These are phyloP conservation scores for Phytopythium delawarense DNA, from an alignment of 352 stramenopile genomes.

Conservation along the genomic window DNA sequence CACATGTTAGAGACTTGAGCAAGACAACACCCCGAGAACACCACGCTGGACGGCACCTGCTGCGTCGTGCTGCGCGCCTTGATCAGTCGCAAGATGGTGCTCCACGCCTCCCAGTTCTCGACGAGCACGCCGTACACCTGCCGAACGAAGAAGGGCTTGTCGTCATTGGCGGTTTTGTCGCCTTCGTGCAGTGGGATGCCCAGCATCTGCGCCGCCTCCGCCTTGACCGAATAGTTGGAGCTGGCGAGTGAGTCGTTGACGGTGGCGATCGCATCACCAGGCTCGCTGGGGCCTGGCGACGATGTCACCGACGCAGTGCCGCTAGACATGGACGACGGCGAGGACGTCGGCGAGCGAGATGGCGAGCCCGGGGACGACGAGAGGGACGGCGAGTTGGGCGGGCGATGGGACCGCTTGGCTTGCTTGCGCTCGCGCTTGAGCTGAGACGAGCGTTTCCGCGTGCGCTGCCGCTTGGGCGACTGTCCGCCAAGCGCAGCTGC, in stretches of 20 bases:
- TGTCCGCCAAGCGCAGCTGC: slow-evolving; percentile 68
- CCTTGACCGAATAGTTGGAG: slow-evolving; percentile 78
- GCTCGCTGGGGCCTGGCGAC: slow-evolving; percentile 58
- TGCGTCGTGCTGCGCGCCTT: slow-evolving; percentile 64
- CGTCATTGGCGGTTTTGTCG: slow-evolving; percentile 42
- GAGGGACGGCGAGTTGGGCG: slow-evolving; percentile 64
- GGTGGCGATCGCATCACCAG: slow-evolving; percentile 50
- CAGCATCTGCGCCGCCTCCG: slow-evolving; percentile 71
- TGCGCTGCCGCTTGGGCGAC: slow-evolving; percentile 76
- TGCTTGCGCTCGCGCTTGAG: slow-evolving; percentile 77
- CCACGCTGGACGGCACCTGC: slow-evolving; percentile 32
- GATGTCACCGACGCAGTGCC: slow-evolving; percentile 50
- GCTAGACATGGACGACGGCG: slow-evolving; percentile 50
- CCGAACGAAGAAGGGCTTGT: slow-evolving; percentile 55
- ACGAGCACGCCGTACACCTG: slow-evolving; percentile 74
- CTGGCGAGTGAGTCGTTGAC: slow-evolving; percentile 38
- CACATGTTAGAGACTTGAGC: neutral
- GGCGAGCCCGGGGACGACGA: slow-evolving; percentile 67
- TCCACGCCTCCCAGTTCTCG: slow-evolving; percentile 84
- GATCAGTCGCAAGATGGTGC: slow-evolving; percentile 76
- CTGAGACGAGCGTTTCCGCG: slow-evolving; percentile 81
- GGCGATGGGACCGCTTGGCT: slow-evolving; percentile 58
- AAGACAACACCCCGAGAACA: neutral
- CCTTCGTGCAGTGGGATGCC: slow-evolving; percentile 70
- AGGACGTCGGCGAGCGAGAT: slow-evolving; percentile 55